Conservation (phyloP, 1,139 yeast genomes). For the Yamadazyma siamensis region DNA sequence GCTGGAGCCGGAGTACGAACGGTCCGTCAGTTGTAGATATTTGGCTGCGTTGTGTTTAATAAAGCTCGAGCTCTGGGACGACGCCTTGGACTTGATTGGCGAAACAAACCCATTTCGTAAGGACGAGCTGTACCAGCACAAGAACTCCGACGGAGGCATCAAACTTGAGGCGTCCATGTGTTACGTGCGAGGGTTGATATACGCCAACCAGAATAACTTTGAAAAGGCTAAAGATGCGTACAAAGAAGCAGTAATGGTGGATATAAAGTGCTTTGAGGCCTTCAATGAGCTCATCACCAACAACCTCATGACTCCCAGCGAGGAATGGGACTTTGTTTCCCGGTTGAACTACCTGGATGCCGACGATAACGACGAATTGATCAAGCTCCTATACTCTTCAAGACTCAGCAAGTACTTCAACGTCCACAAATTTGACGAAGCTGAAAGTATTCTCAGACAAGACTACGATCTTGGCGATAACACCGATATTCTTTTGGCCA, state of each 20-base stretch:
- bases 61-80: conserved; percentile 79
- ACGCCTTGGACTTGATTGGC: conserved; percentile 83
- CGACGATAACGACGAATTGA: conserved; percentile 79
- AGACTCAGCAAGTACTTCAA: conserved; percentile 72
- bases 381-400: conserved; percentile 71
- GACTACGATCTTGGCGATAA: conserved; percentile 71
- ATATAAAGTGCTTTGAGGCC: conserved; percentile 92
- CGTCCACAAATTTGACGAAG: conserved; percentile 57
- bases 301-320: conserved; percentile 76
- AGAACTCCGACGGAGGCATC: conserved; percentile 69
- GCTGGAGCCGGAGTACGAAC: conserved; percentile 37
- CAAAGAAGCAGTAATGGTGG: conserved; percentile 82
- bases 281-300: conserved; percentile 74
- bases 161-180: conserved; percentile 86
- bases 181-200: conserved; percentile 78
- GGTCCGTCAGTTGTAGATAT: conserved; percentile 71
- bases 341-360: conserved; percentile 68
- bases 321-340: conserved; percentile 79
- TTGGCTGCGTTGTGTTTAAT: conserved; percentile 74
- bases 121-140: conserved; percentile 35
- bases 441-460: conserved; percentile 62
- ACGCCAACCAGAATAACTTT: conserved; percentile 78
- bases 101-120: conserved; percentile 70
- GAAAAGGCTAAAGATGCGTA: conserved; percentile 86
- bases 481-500: conserved; percentile 63